Evolutionary conservation across 2,329 filamentous ascomycete genomes (phyloP).

Genomic region (Byssothecium circinans): DNA sequence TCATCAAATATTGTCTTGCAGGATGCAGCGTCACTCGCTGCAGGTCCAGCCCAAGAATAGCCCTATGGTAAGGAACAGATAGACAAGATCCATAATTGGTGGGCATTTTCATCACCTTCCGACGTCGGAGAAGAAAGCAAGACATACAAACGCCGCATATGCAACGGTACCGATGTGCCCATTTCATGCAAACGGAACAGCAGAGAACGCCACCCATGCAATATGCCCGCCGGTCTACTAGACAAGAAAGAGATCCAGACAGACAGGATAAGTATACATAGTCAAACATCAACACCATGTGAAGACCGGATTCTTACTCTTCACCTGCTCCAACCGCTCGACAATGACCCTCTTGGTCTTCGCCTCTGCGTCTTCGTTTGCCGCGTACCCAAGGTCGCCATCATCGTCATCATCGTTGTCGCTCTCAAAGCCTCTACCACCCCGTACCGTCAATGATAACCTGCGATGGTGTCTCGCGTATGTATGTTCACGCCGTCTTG

Average conservation of each 20-base stretch:
- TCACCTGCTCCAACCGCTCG: conserved; percentile 91
- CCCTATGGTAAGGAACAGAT: neutral
- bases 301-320: conserved; percentile 93
- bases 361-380: conserved; percentile 90
- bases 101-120: neutral
- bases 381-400: conserved; percentile 91
- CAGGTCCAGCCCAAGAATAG: neutral
- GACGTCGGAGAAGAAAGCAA: neutral
- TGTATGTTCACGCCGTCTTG: conserved; percentile 32
- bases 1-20: neutral
- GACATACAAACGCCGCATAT: neutral
- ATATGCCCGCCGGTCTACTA: neutral
- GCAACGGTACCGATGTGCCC: neutral
- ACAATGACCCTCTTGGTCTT: conserved; percentile 94
- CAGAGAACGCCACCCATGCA: conserved; percentile 14
- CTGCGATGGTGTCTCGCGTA: conserved; percentile 43
- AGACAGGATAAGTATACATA: conserved; percentile 2
- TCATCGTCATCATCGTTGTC: conserved; percentile 83
- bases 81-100: too few relatives aligned
- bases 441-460: conserved; percentile 45
- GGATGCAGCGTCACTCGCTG: neutral
- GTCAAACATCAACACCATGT: conserved; percentile 75
- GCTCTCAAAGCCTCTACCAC: conserved; percentile 48
- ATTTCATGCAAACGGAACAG: neutral
- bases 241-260: neutral